Evolutionary conservation across 2,329 filamentous ascomycete species (phyloP).

Genomic region (Xylariaceae sp.): DNA sequence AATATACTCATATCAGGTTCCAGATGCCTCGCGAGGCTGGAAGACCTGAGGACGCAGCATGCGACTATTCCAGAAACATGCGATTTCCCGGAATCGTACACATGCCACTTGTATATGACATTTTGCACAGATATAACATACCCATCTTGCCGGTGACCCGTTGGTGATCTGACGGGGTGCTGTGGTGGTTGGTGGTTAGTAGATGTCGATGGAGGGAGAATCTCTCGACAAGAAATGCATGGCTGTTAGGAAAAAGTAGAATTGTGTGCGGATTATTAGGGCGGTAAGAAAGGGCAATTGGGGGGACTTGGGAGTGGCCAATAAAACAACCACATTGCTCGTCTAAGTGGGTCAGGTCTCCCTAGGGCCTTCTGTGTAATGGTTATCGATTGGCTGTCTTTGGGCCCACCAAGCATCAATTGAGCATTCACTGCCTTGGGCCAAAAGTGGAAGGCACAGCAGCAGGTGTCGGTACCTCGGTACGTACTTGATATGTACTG

Average conservation of each 20-base stretch:
- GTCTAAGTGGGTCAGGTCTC: neutral
- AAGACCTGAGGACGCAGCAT: conserved; percentile 18
- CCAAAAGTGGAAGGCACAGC: too few relatives aligned
- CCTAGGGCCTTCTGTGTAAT: too few relatives aligned
- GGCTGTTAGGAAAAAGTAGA: conserved; percentile 15
- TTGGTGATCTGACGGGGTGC: conserved; percentile 33
- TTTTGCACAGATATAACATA: conserved; percentile 46
- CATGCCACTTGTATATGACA: conserved; percentile 18
- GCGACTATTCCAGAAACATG: conserved; percentile 4
- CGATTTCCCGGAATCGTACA: conserved; percentile 9
- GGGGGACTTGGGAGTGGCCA: neutral
- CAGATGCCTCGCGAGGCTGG: conserved; percentile 10
- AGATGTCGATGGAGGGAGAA: conserved; percentile 21
- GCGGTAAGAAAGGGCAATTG: conserved; percentile 43
- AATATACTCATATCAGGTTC: conserved; percentile 53
- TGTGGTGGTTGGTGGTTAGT: conserved; percentile 35
- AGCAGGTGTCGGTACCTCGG: too few relatives aligned
- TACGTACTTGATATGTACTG: too few relatives aligned
- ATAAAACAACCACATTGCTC: neutral
- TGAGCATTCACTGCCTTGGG: too few relatives aligned
- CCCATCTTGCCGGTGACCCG: conserved; percentile 53
- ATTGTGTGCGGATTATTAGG: conserved; percentile 29
- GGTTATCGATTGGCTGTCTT: neutral
- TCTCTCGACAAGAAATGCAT: conserved; percentile 4
- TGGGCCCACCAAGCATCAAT: too few relatives aligned